These are phyloP conservation scores for Euphrasia confusa DNA, from an alignment of 257 asterid genomes.

Conservation along the genomic window DNA sequence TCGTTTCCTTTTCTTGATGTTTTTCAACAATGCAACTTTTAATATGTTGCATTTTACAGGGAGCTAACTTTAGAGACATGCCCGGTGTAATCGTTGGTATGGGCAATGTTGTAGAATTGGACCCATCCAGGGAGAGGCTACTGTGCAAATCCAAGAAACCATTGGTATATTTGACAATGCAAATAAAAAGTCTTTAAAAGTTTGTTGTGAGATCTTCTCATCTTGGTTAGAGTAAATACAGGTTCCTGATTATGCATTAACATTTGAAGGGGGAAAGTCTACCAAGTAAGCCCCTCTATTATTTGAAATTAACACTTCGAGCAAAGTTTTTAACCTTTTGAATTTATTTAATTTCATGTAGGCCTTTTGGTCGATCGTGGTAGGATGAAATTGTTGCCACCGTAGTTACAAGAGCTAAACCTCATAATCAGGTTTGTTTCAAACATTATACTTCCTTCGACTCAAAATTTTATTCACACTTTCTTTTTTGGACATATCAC, in stretches of 20 bases:
- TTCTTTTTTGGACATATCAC: too few relatives aligned
- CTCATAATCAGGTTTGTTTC: conserved; percentile 5
- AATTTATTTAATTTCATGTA: not conserved
- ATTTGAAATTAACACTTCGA: not conserved
- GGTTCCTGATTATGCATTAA: conserved; percentile 25
- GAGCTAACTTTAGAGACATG: conserved; percentile 2
- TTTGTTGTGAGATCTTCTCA: too few relatives aligned
- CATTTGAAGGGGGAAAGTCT: conserved; percentile 2
- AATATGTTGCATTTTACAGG: not conserved
- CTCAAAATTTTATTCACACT: too few relatives aligned
- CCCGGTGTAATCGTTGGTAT: not conserved
- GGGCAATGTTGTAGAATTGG: not conserved
- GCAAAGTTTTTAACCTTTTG: not conserved
- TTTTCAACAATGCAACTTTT: not conserved
- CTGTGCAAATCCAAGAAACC: not conserved
- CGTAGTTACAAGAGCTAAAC: conserved; percentile 10
- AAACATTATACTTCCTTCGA: too few relatives aligned
- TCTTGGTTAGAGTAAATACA: not conserved
- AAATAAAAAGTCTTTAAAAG: too few relatives aligned
- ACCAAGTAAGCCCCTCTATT: not conserved
- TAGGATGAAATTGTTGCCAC: not conserved
- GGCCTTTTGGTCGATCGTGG: conserved; percentile 9
- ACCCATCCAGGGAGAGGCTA: not conserved
- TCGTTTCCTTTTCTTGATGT: not conserved
- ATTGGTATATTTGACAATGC: not conserved